Evolutionary conservation across 169 alveolate genomes (phyloP), one percentile per base, ranked within the genome.

Genomic region (Plasmodium inui): DNA sequence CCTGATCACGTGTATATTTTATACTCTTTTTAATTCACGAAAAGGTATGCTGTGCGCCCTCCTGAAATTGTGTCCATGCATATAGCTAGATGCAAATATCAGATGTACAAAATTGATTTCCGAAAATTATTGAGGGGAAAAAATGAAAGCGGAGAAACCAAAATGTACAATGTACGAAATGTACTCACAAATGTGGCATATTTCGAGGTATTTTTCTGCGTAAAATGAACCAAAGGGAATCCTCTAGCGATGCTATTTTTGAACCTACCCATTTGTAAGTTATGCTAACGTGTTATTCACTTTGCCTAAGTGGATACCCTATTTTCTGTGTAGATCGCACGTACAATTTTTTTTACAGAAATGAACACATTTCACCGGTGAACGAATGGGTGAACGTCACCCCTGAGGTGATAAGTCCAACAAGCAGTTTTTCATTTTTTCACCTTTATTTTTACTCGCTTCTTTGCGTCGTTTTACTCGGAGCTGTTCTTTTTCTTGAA

Each of bases 41-140:
- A 50, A 50, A 67, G 76, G 76, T 67, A 67, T 67, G 76, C 76
- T 67, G 76, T 67, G 76, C 17, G 76, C n/a, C 76, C 76, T 67
- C 14, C n/a, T 19, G 9, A 26, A 67, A n/a, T 67, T 67, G 37
- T 28, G 30, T 12, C 30, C 76, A 22, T 4, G 37, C 37, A 67
- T 19, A 67, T 28, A 67, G 37, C 30, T 26, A 67, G 14, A 0
- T 67, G 76, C n/a, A 67, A 28, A 26, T 67, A 67, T 67, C 14
- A 67, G 37, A 67, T 67, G 37, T 17, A 50, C 37, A 67, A 67
- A 67, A 67, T 22, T 67, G 76, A 67, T 26, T 67, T 28, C 76
- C 39, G 37, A 22, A 67, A 67, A 22, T 67, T 26, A 26, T 67
- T 8, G 28, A 67, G 37, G 30, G 37, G 32, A 22, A 67, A 67